Evolutionary conservation across 75 land plant genomes (phyloP).

Genomic region (Adiantum capillusveneris): DNA sequence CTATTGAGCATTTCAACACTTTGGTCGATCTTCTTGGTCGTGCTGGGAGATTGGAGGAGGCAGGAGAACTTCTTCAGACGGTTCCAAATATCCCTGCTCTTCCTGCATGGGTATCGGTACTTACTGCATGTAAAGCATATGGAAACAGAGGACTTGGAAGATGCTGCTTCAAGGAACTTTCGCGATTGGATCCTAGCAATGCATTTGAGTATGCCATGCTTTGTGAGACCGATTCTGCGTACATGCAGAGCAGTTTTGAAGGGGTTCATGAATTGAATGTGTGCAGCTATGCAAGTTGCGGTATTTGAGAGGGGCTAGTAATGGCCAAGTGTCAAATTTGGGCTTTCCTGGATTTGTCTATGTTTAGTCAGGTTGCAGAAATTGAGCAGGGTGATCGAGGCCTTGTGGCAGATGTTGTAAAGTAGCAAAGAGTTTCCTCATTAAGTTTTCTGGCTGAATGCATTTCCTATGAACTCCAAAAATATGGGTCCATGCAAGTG

Average conservation of each 20-base stretch:
- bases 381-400: no score
- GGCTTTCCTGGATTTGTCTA: not conserved
- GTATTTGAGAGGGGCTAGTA: not conserved
- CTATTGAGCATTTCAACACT: slow-evolving; percentile 14
- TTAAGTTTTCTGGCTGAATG: no score
- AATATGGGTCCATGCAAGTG: no score
- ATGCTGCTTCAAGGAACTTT: not conserved
- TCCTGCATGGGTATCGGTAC: slow-evolving; percentile 14
- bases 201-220: not conserved
- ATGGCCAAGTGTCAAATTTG: not conserved
- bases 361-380: no score
- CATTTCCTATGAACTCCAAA: no score
- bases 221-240: not conserved
- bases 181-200: not conserved
- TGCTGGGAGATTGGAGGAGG: slow-evolving; percentile 10
- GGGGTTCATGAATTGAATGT: not conserved
- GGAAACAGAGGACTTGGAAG: slow-evolving; percentile 10
- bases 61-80: slow-evolving; percentile 8
- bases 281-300: not conserved
- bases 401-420: no score
- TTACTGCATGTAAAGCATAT: slow-evolving; percentile 11
- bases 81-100: slow-evolving; percentile 4
- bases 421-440: no score
- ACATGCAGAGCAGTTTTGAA: not conserved
- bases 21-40: slow-evolving; percentile 13